Evolutionary conservation across 2,329 filamentous ascomycete species (phyloP), one percentile per base, ranked within the genome.

Genomic region (Zymoseptoria passerinii): DNA sequence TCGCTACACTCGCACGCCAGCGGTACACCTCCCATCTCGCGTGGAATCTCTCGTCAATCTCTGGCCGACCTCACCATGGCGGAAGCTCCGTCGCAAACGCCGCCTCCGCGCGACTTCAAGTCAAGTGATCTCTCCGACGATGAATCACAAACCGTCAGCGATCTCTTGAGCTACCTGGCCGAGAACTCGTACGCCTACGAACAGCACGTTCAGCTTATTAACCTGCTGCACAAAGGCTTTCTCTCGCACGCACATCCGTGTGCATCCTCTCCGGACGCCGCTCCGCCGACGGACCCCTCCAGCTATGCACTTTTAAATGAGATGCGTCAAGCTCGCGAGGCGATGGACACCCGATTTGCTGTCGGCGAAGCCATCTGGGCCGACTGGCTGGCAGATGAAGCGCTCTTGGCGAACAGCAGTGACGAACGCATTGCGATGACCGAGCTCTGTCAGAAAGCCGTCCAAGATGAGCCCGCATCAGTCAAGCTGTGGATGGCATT

Each of bases 281-380:
- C 55, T 4, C 60, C 61, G 23, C 54, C 59, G 19, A 60, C 61
- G 28, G 65, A 76, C 52, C 72, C 77, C 8, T 72, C 67, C 35
- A 67, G 71, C 10, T 80, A 78, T 64, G 76, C 75, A 28, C 66
- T 80, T 2, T 68, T 80, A 1, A 66, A 71, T 9, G 75, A 78
- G 28, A 67, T 81, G 28, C 76, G 75, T 35, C 75, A 78, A 63
- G 77, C 78, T 3, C 78, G 83, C 58, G 79, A 82, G 65, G 78
- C 79, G 56, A 83, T 86, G 79, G 80, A 83, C 64, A 79, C 80
- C 55, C 78, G 83, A 19, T 86, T 85, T 65, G 86, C 87, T 51
- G 79, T 90, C 65, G 88, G 88, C 67, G 89, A 94, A 76, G 84
- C 88, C 59, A 82, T 81, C 71, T 94, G 89, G 89, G 74, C 88